Base-by-base conservation (phyloP, 441 rosid genomes). In the Francoa sonchifolia region DNA sequence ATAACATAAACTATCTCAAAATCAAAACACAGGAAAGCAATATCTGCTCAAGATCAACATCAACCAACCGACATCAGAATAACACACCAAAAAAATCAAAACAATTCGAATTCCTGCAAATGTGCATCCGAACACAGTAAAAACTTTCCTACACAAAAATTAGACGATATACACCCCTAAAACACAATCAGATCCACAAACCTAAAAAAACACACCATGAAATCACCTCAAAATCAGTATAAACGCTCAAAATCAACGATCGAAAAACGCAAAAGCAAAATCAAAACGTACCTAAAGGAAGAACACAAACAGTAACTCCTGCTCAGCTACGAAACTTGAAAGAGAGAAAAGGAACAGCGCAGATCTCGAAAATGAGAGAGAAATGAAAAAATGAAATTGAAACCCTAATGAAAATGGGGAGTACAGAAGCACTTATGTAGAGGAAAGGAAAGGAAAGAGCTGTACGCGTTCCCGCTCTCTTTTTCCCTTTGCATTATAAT, bases 381-480 rank as follows among this genome's bases (percentile, higher is more conserved):
- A 35, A 32, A 12, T 33, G 11, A 15, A 8, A 30, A 15, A 29
- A 9, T n/a, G n/a, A n/a, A n/a, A n/a, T 11, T 10, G 52, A 32
- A 22, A 34, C 21, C 17, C 23, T 11, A 44, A 29, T 26, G n/a
- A 39, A 33, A 44, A 0, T 39, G 11, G 39, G 14, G 46, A 48
- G 62, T 41, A 43, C 22, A 4, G 18, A 8, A 44, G 39, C 48
- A 35, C 47, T 38, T 22, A 35, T 33, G 59, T 39, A 32, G 57
- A 49, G 59, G 53, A 22, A 39, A 27, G 54, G 26, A 32, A n/a
- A n/a, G n/a, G n/a, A n/a, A 29, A 54, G 44, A 35, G 51, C 30
- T 29, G 65, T 47, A 42, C 37, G 58, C 20, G 66, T 71, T 80
- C 85, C 85, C 82, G 84, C 82, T 73, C 61, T 53, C 52, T 51